Evolutionary conservation across 2,329 filamentous ascomycete species (phyloP).

Genomic region (Neonectria punicea): DNA sequence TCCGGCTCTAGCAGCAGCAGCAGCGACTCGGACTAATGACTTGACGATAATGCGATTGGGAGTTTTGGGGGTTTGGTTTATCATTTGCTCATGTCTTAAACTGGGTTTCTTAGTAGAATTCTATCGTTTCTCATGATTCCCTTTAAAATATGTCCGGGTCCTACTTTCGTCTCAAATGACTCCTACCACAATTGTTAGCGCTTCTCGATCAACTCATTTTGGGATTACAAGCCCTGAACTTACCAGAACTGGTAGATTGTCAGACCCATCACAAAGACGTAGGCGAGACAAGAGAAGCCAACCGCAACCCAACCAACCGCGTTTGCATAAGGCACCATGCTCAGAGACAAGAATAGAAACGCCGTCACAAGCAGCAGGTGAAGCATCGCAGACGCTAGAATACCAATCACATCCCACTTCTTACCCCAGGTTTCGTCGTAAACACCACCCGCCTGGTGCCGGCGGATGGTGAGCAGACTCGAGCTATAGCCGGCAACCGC

Average conservation of each 20-base stretch:
- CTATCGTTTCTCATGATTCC: not conserved
- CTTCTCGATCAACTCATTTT: no score
- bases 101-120: not conserved
- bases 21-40: constrained; percentile 44
- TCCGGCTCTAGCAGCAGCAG: constrained; percentile 33
- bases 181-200: not conserved
- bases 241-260: not conserved
- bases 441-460: not conserved
- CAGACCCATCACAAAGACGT: not conserved
- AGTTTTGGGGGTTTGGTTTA: not conserved
- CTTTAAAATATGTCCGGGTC: not conserved
- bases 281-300: not conserved
- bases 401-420: not conserved
- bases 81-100: not conserved
- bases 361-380: not conserved
- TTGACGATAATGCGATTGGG: constrained; percentile 9
- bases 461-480: not conserved
- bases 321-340: not conserved
- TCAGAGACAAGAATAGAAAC: not conserved
- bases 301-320: not conserved
- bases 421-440: not conserved
- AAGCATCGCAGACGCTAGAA: not conserved
- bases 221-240: not conserved
- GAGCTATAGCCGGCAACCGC: not conserved
- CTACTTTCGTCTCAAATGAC: not conserved